Percentiles rank a stretch among this genome's conserved stretches.
Evolutionary conservation across 2,329 filamentous ascomycete species (phyloP).

Genomic region (Camptophora hylomeconis): DNA sequence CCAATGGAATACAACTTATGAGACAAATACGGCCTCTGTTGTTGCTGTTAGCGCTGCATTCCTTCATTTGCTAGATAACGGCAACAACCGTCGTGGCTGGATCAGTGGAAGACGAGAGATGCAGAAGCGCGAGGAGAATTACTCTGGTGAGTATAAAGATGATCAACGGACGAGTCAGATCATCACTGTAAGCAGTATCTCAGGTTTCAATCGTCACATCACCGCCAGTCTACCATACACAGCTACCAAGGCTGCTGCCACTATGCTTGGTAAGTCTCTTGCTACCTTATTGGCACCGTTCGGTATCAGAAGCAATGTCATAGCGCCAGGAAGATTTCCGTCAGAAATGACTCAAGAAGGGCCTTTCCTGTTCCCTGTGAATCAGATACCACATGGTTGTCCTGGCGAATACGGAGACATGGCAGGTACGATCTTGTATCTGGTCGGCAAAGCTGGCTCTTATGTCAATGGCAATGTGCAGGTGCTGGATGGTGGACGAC

Average conservation of each 20-base stretch:
- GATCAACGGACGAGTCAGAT: constrained; percentile 14
- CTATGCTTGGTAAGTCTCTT: constrained; percentile 13
- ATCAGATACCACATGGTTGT: constrained; percentile 20
- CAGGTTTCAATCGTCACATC: constrained; percentile 16
- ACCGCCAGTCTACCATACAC: constrained; percentile 12
- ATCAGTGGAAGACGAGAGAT: background rate
- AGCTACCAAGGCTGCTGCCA: constrained; percentile 16
- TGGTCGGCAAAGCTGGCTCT: constrained; percentile 49
- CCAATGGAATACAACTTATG: background rate
- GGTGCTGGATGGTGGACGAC: constrained; percentile 48
- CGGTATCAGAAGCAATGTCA: constrained; percentile 17
- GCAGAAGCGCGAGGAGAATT: constrained; percentile 5
- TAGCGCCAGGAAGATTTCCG: constrained; percentile 15
- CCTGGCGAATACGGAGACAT: constrained; percentile 50
- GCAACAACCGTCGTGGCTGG: constrained; percentile 12
- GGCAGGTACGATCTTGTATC: constrained; percentile 49
- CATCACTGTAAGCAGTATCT: constrained; percentile 17
- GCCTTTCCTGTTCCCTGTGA: constrained; percentile 1
- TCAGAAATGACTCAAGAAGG: background rate
- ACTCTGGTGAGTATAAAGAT: background rate
- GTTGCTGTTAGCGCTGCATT: constrained; percentile 22
- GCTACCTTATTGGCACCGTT: constrained; percentile 10
- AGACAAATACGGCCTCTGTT: constrained; percentile 1
- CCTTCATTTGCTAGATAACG: constrained; percentile 28
- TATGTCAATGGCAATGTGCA: constrained; percentile 53